A percentile compares a stretch with the other conserved stretches of the same genome.
Evolutionary conservation across 257 asterid species (phyloP).

Genomic region (Asclepias syriaca): DNA sequence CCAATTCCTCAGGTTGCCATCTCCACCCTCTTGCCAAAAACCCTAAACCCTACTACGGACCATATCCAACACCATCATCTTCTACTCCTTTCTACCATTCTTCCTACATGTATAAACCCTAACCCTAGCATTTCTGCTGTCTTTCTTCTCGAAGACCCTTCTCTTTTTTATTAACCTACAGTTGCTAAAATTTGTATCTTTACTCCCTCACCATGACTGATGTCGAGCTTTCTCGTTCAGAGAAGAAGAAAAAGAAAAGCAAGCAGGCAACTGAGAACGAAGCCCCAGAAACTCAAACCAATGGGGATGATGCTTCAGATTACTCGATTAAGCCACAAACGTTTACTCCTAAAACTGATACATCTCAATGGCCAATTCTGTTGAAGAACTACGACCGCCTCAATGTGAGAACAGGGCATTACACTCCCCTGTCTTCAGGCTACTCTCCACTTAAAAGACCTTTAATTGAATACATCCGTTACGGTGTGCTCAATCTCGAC

Average conservation of each 20-base stretch:
- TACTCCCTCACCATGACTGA: constrained; percentile 55
- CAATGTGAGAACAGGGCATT: constrained; percentile 88
- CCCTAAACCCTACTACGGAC: constrained; percentile 4
- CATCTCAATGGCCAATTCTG: constrained; percentile 91
- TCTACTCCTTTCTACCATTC: constrained; percentile 7
- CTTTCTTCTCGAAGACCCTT: not conserved
- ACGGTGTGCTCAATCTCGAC: constrained; percentile 77
- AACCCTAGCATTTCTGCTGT: not conserved
- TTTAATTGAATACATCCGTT: constrained; percentile 61
- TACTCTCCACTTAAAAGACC: constrained; percentile 86
- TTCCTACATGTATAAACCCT: constrained; percentile 8
- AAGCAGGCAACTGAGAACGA: constrained; percentile 31
- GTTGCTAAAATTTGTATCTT: not conserved
- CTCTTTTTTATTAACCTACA: not conserved
- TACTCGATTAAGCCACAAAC: constrained; percentile 77
- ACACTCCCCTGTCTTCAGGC: constrained; percentile 88
- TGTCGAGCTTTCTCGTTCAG: constrained; percentile 52
- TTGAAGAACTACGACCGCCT: constrained; percentile 79
- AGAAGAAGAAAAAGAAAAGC: constrained; percentile 66
- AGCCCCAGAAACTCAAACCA: constrained; percentile 14
- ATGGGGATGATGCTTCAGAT: constrained; percentile 26
- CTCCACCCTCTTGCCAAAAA: not conserved
- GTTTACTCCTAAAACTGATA: constrained; percentile 69
- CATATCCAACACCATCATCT: not conserved
- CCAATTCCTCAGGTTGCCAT: not conserved